phyloP scores from a whole-genome alignment of 73 alveolate species.

The Paramecium primaurelia region DNA sequence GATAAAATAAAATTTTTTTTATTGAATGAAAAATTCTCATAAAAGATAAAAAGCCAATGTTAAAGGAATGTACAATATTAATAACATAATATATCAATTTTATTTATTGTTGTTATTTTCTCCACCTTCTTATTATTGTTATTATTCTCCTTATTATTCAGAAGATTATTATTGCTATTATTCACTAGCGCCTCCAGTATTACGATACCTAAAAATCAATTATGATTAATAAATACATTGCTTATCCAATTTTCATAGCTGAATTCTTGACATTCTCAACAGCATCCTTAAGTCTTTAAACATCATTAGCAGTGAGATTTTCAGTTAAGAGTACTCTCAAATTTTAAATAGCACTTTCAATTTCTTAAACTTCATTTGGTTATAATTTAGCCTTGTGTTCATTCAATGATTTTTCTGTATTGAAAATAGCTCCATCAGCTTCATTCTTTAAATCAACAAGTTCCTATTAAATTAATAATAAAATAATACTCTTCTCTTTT shows the following conservation, averaged over 20 bases:
- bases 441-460: constrained; percentile 80
- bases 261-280: constrained; percentile 83
- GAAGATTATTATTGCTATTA: not conserved
- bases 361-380: constrained; percentile 64
- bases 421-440: constrained; percentile 82
- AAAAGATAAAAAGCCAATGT: not conserved
- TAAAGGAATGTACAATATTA: constrained; percentile 7
- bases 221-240: constrained; percentile 59
- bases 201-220: not conserved
- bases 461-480: not conserved
- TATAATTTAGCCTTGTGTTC: constrained; percentile 80
- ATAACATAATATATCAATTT: constrained; percentile 20
- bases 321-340: constrained; percentile 65
- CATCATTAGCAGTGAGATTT: constrained; percentile 70
- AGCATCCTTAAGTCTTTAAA: constrained; percentile 71
- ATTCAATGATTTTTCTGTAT: constrained; percentile 79
- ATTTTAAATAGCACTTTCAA: constrained; percentile 67
- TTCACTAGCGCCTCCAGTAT: constrained; percentile 4
- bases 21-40: not conserved
- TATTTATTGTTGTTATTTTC: constrained; percentile 13
- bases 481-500: constrained; percentile 67
- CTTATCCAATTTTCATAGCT: constrained; percentile 83
- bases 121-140: constrained; percentile 44
- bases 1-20: not conserved
- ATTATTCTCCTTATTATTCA: not conserved